Evolutionary conservation across 1,284 basidiomycete genomes (phyloP), one percentile per base, ranked within the genome.

Genomic region (Cerrena zonata): DNA sequence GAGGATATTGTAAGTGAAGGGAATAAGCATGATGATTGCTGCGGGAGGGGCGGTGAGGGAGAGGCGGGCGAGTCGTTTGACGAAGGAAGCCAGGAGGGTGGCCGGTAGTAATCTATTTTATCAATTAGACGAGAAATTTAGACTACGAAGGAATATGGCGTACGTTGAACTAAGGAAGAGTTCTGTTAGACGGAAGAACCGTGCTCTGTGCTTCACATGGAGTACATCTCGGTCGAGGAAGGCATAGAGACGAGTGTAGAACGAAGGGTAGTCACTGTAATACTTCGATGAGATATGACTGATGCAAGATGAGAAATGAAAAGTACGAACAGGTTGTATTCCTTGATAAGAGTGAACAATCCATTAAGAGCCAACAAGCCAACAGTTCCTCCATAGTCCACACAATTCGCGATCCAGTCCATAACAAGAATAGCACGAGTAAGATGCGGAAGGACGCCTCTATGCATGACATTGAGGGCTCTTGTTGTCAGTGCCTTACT

Each of bases 1-100:
- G 63, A 99, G 81, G 50, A 95, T 74, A 67, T 99, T 99, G 74
- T 98, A 99, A 7, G 87, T 84, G 69, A 99, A 92, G 0, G 96
- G 94, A 26, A 99, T 83, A 56, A 92, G 75, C 71, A 93, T 88
- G 51, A 99, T 80, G 30, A 94, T 85, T 1, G 91, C 95, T 2
- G 93, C 86, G 1, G 95, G 94, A 0, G 94, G 89, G 0, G 94
- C 92, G 36, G 75, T 75, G 11, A 99, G 78, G 4, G 91, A 87
- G 2, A 97, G 76, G 4, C 91, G 80, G 1, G 93, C 82, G 19
- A 99, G 77, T 2, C 92, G 85, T 69, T 99, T 99, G 59, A 95
- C 77, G 68, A 99, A 99, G 0, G 93, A 92, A 2, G 95, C 95
- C 10, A 99, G 78, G 25, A 99, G 77, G 2, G 86, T 81, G 0